These are phyloP conservation scores for Candida methanosorbosa DNA, from an alignment of 805 yeast genomes.

Conservation along the genomic window DNA sequence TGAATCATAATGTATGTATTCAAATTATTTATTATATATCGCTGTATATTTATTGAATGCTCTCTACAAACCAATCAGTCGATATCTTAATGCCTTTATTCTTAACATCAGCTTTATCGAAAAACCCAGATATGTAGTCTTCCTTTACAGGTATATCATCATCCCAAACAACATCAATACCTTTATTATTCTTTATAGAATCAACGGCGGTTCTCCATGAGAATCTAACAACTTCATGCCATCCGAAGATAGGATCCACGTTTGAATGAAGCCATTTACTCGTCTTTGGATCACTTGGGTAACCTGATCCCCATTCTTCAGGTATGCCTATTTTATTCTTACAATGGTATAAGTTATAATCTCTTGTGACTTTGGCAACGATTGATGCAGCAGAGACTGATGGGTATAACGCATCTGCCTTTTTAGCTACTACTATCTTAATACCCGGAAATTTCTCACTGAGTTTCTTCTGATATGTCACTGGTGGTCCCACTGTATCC, in stretches of 20 bases:
- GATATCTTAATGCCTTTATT: background rate
- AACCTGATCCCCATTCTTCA: slow-evolving; percentile 73
- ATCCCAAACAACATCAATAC: slow-evolving; percentile 54
- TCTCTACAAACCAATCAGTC: slow-evolving; percentile 2
- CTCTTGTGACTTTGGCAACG: slow-evolving; percentile 95
- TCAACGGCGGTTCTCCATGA: slow-evolving; percentile 94
- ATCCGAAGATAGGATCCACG: slow-evolving; percentile 74
- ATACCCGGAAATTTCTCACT: slow-evolving; percentile 58
- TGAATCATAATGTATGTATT: too few relatives aligned
- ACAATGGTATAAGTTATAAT: slow-evolving; percentile 25
- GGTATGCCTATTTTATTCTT: slow-evolving; percentile 6
- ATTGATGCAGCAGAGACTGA: slow-evolving; percentile 92
- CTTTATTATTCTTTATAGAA: slow-evolving; percentile 44
- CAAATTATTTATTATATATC: too few relatives aligned
- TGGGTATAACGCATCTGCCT: slow-evolving; percentile 90
- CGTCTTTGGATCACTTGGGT: slow-evolving; percentile 90
- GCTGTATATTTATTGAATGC: background rate
- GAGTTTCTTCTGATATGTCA: slow-evolving; percentile 69
- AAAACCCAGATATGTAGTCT: slow-evolving; percentile 13
- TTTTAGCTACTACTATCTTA: slow-evolving; percentile 77
- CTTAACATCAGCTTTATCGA: background rate
- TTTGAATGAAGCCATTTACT: slow-evolving; percentile 58
- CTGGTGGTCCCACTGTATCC: slow-evolving; percentile 97
- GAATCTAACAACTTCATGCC: slow-evolving; percentile 66
- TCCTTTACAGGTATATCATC: slow-evolving; percentile 30